Evolutionary conservation across 495 filamentous ascomycete genomes (phyloP).

Genomic region (Aspergillus homomorphus): DNA sequence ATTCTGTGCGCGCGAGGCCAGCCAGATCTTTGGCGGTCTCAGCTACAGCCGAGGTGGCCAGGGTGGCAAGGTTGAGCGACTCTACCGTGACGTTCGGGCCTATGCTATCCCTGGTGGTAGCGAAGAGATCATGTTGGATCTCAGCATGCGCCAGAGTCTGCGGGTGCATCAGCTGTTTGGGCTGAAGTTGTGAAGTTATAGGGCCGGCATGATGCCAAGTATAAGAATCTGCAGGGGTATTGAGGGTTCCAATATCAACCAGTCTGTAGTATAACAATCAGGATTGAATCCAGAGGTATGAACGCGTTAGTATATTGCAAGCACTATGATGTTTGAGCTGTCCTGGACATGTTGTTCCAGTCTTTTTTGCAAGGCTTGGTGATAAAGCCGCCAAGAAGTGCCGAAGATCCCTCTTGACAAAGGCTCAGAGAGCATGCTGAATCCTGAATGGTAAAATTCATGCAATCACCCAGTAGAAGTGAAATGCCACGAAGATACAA

Average conservation of each 20-base stretch:
- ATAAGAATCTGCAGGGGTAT: neutral
- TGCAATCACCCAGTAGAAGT: neutral
- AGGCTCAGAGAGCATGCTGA: neutral
- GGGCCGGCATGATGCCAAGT: slow-evolving; percentile 1
- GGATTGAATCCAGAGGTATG: neutral
- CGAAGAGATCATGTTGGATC: slow-evolving; percentile 98
- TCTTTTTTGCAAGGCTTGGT: no score
- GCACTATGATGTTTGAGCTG: neutral
- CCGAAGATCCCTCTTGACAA: neutral
- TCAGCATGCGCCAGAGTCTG: slow-evolving; percentile 91
- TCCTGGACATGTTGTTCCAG: no score
- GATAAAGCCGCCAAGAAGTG: neutral
- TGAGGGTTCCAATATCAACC: neutral
- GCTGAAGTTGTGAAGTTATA: slow-evolving; percentile 99
- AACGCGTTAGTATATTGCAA: neutral
- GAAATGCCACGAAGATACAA: neutral
- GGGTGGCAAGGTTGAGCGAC: slow-evolving; percentile 90
- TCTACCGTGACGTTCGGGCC: slow-evolving; percentile 95
- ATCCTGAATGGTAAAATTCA: no score
- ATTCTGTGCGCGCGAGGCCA: slow-evolving; percentile 94
- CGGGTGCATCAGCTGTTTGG: slow-evolving; percentile 86
- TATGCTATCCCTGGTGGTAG: slow-evolving; percentile 96
- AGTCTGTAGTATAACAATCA: neutral
- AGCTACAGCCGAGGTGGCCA: slow-evolving; percentile 92
- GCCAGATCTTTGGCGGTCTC: slow-evolving; percentile 94